These are phyloP conservation scores for Mycena metata DNA, from an alignment of 768 basidiomycete genomes.

Conservation along the genomic window DNA sequence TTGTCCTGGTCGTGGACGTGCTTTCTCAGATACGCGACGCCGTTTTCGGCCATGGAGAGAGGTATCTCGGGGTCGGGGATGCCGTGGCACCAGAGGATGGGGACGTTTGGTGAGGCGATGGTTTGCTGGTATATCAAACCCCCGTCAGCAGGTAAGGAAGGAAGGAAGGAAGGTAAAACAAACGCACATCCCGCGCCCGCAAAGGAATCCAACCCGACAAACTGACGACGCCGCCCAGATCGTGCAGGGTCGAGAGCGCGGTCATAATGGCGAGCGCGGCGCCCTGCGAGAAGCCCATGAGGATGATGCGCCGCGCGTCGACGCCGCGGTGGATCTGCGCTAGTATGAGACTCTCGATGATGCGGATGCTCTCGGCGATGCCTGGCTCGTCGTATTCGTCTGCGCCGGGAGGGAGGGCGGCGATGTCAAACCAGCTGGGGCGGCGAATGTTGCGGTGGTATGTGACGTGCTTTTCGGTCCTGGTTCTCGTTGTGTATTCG, in stretches of 20 bases:
- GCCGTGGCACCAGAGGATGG: conserved; percentile 61
- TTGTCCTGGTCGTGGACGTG: conserved; percentile 43
- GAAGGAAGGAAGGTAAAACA: conserved; percentile 3
- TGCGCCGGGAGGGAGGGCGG: conserved; percentile 51
- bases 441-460: conserved; percentile 45
- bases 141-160: background rate
- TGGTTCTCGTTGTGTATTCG: background rate
- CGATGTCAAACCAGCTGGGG: conserved; percentile 60
- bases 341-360: conserved; percentile 54
- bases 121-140: conserved; percentile 43
- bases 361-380: conserved; percentile 50
- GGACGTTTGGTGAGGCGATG: conserved; percentile 50
- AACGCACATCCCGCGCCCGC: conserved; percentile 50
- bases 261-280: conserved; percentile 55
- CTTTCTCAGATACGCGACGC: conserved; percentile 48
- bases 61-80: conserved; percentile 54
- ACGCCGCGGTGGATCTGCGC: conserved; percentile 53
- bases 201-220: conserved; percentile 62
- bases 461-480: conserved; percentile 48
- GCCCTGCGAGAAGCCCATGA: conserved; percentile 61
- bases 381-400: conserved; percentile 53
- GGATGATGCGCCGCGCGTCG: conserved; percentile 52
- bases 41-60: conserved; percentile 49
- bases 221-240: conserved; percentile 59
- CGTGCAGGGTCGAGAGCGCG: conserved; percentile 55